Base-by-base conservation (phyloP, 257 asterid species). In the Orobanche coerulescens region DNA sequence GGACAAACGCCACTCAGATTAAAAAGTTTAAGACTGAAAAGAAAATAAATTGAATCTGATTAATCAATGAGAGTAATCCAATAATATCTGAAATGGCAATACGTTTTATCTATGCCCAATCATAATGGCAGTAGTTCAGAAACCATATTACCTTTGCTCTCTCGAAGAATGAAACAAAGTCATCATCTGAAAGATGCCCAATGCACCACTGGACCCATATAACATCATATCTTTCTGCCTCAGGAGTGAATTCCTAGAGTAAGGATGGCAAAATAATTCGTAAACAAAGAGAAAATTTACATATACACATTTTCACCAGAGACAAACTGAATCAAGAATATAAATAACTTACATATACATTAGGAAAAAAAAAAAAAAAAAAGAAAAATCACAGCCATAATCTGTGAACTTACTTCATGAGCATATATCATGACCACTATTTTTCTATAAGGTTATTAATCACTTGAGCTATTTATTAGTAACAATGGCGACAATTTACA, bases 181-280 rank as follows among this genome's bases (percentile, higher is more conserved):
- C 98, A 30, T 93, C 97, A 73, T 93, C 97, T 19, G 96, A 80
- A 66, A 93, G 95, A 78, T 93, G 98, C 31, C 97, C 97, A 58
- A 93, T 93, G 65, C 98, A 93, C 98, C 98, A 93, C 69, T 93
- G 98, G 42, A 93, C 76, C 98, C 98, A 93, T 75, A 93, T 93
- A 63, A 91, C 62, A 61, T 93, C 92, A 16, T 89, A 93, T 71
- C 98, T 84, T 77, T 58, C 73, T 59, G 87, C 71, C 76, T 86
- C 86, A 2, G 98, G 97, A 64, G 91, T 84, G 74, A 93, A 93
- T 40, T 89, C 98, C 98, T 89, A 65, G 6, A 62, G 75, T 40
- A 50, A 53, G 23, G 25, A 58, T 44, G 12, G 61, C 56, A 65
- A 55, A 4, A n/a, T 24, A 26, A 47, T 31, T 68, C 61, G 36